Conservation (phyloP, 2,329 filamentous ascomycete genomes). For the Talaromyces sp. region DNA sequence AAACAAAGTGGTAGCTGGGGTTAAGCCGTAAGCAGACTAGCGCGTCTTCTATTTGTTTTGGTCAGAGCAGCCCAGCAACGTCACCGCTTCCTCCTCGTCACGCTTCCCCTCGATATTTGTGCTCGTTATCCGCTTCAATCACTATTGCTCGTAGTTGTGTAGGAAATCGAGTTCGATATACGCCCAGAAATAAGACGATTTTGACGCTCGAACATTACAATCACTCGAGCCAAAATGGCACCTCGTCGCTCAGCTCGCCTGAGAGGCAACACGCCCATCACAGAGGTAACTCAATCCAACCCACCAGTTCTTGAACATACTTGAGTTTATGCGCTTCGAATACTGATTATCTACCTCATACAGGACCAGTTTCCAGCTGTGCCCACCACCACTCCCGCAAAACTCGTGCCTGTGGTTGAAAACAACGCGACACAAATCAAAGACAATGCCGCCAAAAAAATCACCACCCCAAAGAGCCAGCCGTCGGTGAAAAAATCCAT, state of each 20-base stretch:
- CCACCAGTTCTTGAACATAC: neutral
- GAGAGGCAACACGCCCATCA: slow-evolving; percentile 30
- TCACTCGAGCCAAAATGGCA: slow-evolving; percentile 28
- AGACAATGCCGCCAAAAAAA: slow-evolving; percentile 22
- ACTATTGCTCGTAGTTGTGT: no score
- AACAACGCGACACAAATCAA: slow-evolving; percentile 43
- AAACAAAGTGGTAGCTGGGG: neutral
- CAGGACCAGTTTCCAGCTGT: slow-evolving; percentile 17
- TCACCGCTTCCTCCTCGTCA: slow-evolving; percentile 5
- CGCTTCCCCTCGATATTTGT: slow-evolving; percentile 1
- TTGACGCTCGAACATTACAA: neutral
- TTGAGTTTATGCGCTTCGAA: neutral
- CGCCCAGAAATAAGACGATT: neutral
- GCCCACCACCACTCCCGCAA: slow-evolving; percentile 22
- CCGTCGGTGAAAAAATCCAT: slow-evolving; percentile 29
- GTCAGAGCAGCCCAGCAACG: slow-evolving; percentile 12
- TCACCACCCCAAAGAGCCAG: slow-evolving; percentile 21
- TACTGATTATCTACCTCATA: neutral
- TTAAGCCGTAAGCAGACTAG: slow-evolving; percentile 1
- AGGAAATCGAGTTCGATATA: neutral
- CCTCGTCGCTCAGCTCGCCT: slow-evolving; percentile 42
- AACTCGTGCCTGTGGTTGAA: slow-evolving; percentile 47
- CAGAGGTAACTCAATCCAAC: slow-evolving; percentile 31
- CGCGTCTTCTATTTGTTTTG: slow-evolving; percentile 17
- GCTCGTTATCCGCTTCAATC: neutral